phyloP scores from a whole-genome alignment of 352 stramenopile species.

The Phytopythium sindhum region DNA sequence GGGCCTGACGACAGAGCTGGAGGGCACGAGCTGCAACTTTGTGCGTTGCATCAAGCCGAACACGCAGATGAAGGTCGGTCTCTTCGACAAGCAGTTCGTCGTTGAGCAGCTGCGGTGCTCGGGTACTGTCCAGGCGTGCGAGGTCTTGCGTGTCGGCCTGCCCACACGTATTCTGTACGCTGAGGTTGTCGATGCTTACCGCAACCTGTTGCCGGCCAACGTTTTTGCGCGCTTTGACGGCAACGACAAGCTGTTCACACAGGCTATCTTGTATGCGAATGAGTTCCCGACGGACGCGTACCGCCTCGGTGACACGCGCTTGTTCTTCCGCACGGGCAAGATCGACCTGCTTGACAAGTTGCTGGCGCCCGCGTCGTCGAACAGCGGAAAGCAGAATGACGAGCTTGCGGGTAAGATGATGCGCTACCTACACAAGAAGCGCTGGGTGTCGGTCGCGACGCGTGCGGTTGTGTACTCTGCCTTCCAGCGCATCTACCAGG shows the following conservation, averaged over 20 bases:
- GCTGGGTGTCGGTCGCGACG: conserved; percentile 67
- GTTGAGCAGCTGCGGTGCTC: conserved; percentile 75
- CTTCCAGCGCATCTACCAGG: conserved; percentile 66
- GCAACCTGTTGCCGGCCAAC: conserved; percentile 53
- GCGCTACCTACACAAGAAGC: conserved; percentile 72
- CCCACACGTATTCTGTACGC: conserved; percentile 84
- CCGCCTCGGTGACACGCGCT: conserved; percentile 67
- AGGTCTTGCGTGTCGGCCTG: conserved; percentile 76
- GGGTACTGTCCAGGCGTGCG: conserved; percentile 73
- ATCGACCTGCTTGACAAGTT: conserved; percentile 81
- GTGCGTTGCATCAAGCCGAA: conserved; percentile 96
- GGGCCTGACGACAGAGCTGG: conserved; percentile 75
- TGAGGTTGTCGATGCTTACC: conserved; percentile 84
- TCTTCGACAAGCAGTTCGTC: conserved; percentile 75
- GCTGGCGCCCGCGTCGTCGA: conserved; percentile 47
- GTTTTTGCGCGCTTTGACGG: conserved; percentile 73
- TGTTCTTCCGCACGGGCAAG: conserved; percentile 87
- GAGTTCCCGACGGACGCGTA: conserved; percentile 75
- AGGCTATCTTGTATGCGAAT: conserved; percentile 78
- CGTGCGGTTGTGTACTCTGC: conserved; percentile 70
- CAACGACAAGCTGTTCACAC: conserved; percentile 86
- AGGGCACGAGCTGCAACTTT: conserved; percentile 90
- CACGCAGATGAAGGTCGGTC: conserved; percentile 87
- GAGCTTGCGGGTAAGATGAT: conserved; percentile 38
- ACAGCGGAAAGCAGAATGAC: conserved; percentile 19